phyloP scores from a whole-genome alignment of 164 flowering plant species.

The Piper longum region DNA sequence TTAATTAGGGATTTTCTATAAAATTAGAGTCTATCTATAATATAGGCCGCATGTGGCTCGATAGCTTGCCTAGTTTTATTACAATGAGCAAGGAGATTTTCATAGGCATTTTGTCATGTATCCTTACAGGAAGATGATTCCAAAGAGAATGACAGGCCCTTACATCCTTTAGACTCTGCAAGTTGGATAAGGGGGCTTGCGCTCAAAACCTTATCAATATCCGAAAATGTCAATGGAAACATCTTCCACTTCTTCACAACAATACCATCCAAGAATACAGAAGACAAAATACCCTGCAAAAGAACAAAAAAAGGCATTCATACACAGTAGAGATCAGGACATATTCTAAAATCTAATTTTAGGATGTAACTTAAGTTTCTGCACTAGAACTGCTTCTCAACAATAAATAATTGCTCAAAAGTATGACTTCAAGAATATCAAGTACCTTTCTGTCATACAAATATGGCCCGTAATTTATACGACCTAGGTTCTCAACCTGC shows the following conservation, averaged over 20 bases:
- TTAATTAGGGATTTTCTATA: no score
- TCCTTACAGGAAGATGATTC: background rate
- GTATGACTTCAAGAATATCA: background rate
- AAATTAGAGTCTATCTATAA: no score
- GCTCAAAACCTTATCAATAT: constrained; percentile 30
- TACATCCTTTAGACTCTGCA: constrained; percentile 14
- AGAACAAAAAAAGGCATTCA: background rate
- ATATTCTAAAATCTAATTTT: background rate
- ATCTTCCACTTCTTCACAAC: constrained; percentile 61
- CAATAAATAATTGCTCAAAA: background rate
- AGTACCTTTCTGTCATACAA: constrained; percentile 74
- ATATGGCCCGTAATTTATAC: constrained; percentile 76
- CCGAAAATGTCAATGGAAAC: constrained; percentile 40
- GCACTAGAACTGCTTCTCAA: background rate
- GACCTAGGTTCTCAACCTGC: constrained; percentile 98
- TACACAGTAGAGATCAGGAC: background rate
- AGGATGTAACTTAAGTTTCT: no score
- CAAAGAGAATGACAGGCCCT: background rate
- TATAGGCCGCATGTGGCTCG: no score
- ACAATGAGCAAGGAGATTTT: background rate
- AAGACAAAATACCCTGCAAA: constrained; percentile 73
- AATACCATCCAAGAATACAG: constrained; percentile 44
- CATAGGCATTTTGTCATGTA: background rate
- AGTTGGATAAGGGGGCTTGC: constrained; percentile 21
- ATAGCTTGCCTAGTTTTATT: no score